Evolutionary conservation across 257 asterid species (phyloP).

Genomic region (Vinca minor): DNA sequence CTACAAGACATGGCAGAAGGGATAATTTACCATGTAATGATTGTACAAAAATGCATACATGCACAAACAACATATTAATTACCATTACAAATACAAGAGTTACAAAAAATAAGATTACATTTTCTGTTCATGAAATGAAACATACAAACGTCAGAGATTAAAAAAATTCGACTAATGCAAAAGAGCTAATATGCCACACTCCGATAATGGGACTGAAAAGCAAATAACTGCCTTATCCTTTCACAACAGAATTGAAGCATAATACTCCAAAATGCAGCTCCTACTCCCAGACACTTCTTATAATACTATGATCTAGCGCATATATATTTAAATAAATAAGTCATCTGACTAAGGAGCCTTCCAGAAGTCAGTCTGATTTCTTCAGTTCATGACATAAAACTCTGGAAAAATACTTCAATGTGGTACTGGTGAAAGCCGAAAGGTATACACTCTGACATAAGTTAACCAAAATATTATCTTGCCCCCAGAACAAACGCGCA

Average conservation of each 20-base stretch:
- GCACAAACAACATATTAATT: neutral
- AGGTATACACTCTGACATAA: neutral
- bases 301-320: neutral
- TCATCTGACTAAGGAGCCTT: neutral
- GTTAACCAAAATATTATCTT: neutral
- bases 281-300: neutral
- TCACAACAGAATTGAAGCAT: neutral
- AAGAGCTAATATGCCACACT: neutral
- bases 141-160: neutral
- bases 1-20: constrained; percentile 29
- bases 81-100: neutral
- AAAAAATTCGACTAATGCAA: neutral
- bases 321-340: neutral
- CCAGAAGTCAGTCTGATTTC: neutral
- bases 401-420: neutral
- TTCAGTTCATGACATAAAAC: neutral
- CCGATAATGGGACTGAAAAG: neutral
- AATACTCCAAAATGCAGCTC: neutral
- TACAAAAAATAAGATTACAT: neutral
- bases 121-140: neutral
- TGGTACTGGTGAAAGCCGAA: too few relatives aligned
- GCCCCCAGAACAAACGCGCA: neutral
- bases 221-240: neutral
- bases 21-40: constrained; percentile 3
- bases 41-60: neutral